Conservation (phyloP, 2,329 filamentous ascomycete species). For the Acarospora socialis region DNA sequence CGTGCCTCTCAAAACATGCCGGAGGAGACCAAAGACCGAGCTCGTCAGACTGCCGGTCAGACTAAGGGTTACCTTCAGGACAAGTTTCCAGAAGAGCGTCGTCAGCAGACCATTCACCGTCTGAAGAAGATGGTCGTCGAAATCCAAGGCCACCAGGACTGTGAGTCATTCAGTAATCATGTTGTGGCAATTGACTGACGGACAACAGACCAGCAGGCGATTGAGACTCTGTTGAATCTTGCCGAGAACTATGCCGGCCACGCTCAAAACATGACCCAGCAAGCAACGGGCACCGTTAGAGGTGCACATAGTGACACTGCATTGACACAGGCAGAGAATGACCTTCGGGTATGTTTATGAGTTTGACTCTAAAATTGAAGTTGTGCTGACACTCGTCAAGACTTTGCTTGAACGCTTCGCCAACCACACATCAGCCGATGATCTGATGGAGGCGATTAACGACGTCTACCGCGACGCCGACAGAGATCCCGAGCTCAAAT, state of each 20-base stretch:
- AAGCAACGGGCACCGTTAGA: slow-evolving; percentile 55
- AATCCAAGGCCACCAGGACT: slow-evolving; percentile 89
- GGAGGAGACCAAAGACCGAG: slow-evolving; percentile 37
- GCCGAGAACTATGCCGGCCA: slow-evolving; percentile 77
- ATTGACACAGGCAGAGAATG: slow-evolving; percentile 58
- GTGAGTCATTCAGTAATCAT: slow-evolving; percentile 28
- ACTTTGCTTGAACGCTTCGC: slow-evolving; percentile 88
- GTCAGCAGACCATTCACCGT: slow-evolving; percentile 81
- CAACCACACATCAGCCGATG: slow-evolving; percentile 79
- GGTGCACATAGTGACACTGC: slow-evolving; percentile 51
- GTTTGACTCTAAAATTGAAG: slow-evolving; percentile 23
- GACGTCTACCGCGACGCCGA: slow-evolving; percentile 80
- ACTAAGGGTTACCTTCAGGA: slow-evolving; percentile 62
- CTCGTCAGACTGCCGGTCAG: slow-evolving; percentile 25
- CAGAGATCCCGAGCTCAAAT: slow-evolving; percentile 67
- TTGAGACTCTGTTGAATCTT: slow-evolving; percentile 69
- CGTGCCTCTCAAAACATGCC: slow-evolving; percentile 49
- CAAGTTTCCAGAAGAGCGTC: slow-evolving; percentile 85
- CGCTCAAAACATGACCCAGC: slow-evolving; percentile 48
- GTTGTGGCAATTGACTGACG: slow-evolving; percentile 16
- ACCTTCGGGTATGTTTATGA: slow-evolving; percentile 52
- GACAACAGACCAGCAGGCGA: slow-evolving; percentile 59
- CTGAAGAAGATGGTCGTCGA: slow-evolving; percentile 97
- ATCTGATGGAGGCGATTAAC: slow-evolving; percentile 72
- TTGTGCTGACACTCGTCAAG: slow-evolving; percentile 42